Evolutionary conservation across 345 rosid genomes (phyloP).

Genomic region (Turritis glabra): DNA sequence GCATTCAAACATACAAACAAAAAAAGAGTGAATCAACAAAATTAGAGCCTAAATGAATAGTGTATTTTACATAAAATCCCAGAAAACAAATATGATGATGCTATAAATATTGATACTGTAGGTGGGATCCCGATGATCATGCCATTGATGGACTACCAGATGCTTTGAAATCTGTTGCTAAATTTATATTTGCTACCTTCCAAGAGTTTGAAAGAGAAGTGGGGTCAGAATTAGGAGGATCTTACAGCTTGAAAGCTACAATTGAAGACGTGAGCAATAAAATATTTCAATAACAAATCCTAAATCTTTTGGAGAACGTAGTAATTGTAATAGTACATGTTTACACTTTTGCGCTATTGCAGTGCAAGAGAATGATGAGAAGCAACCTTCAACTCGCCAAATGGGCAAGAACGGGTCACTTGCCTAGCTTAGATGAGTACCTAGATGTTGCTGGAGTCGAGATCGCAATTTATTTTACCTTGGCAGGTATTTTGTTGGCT

Average conservation of each 20-base stretch:
- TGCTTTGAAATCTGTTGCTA: not conserved
- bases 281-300: not conserved
- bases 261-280: not conserved
- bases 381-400: constrained; percentile 1
- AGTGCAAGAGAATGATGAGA: constrained; percentile 7
- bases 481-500: not conserved
- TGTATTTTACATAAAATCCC: too few species aligned
- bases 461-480: not conserved
- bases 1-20: too few species aligned
- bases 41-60: too few species aligned
- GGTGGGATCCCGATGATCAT: not conserved
- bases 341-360: not conserved
- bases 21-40: too few species aligned
- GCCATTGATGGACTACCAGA: not conserved
- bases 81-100: not conserved
- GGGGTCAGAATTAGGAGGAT: constrained; percentile 4
- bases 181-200: not conserved
- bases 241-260: not conserved
- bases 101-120: not conserved
- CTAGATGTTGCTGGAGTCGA: not conserved
- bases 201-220: constrained; percentile 21
- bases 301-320: not conserved
- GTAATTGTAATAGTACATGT: not conserved
- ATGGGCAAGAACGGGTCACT: constrained; percentile 7
- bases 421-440: constrained; percentile 25